A percentile compares a stretch with the other conserved stretches of the same genome.
phyloP scores from a whole-genome alignment of 768 basidiomycete genomes.

The Phallus indusiatus region DNA sequence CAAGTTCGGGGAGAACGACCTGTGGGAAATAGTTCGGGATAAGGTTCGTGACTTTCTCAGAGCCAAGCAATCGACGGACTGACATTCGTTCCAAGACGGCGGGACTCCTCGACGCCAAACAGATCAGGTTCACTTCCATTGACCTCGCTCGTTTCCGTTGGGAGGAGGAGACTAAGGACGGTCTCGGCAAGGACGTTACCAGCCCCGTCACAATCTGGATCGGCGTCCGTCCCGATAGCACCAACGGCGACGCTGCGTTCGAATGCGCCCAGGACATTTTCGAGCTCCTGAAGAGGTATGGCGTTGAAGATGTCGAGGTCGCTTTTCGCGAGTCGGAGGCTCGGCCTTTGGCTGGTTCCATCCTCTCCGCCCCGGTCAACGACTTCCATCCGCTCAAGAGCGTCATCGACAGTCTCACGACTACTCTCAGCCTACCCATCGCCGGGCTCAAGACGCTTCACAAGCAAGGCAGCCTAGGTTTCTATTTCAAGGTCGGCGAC shows the following conservation, averaged over 20 bases:
- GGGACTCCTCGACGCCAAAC: slow-evolving; percentile 10
- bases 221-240: slow-evolving; percentile 22
- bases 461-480: slow-evolving; percentile 29
- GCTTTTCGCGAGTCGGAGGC: slow-evolving; percentile 22
- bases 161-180: slow-evolving; percentile 12
- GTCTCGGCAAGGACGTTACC: slow-evolving; percentile 10
- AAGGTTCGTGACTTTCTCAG: slow-evolving; percentile 26
- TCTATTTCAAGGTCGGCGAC: slow-evolving; percentile 29
- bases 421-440: slow-evolving; percentile 28
- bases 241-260: slow-evolving; percentile 20
- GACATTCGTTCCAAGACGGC: slow-evolving; percentile 9
- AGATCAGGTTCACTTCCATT: slow-evolving; percentile 14
- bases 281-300: slow-evolving; percentile 15
- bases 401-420: slow-evolving; percentile 22
- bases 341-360: neutral
- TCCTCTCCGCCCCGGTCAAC: neutral
- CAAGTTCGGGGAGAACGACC: slow-evolving; percentile 21
- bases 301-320: slow-evolving; percentile 24
- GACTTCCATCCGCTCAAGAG: neutral
- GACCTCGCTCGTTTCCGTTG: slow-evolving; percentile 16
- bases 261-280: slow-evolving; percentile 17
- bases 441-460: slow-evolving; percentile 17
- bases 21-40: slow-evolving; percentile 25
- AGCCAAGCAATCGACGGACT: slow-evolving; percentile 17
- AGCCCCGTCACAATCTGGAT: slow-evolving; percentile 24